phyloP scores from a whole-genome alignment of 345 rosid species.

The Eucalyptus pauciflora region DNA sequence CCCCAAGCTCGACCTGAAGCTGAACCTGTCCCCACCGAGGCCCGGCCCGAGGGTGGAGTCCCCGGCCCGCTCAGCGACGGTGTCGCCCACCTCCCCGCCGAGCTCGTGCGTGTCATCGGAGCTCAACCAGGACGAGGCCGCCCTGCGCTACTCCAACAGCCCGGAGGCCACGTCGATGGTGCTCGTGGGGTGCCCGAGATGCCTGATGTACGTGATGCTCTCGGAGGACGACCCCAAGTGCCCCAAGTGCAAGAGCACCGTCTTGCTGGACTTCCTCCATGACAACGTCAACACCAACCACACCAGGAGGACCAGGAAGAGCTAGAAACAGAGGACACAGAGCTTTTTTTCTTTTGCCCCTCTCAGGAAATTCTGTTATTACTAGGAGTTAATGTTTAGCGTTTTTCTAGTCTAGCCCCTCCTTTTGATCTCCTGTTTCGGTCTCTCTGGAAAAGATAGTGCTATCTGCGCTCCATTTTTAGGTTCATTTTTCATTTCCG shows the following conservation, averaged over 20 bases:
- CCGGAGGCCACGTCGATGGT: constrained; percentile 95
- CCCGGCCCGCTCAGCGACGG: constrained; percentile 51
- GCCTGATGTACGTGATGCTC: constrained; percentile 92
- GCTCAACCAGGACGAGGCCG: constrained; percentile 24
- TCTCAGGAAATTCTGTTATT: background rate
- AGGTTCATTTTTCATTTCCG: background rate
- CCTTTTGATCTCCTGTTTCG: background rate
- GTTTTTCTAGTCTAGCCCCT: background rate
- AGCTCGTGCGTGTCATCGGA: constrained; percentile 92
- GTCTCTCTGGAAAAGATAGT: constrained; percentile 7
- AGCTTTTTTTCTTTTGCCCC: background rate
- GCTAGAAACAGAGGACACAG: background rate
- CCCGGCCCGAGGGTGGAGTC: constrained; percentile 32
- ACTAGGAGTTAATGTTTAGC: constrained; percentile 9
- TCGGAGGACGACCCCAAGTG: constrained; percentile 75
- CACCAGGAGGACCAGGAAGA: constrained; percentile 20
- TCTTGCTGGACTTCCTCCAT: constrained; percentile 68
- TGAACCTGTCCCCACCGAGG: constrained; percentile 83
- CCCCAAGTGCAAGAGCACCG: constrained; percentile 88
- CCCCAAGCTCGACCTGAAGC: constrained; percentile 82
- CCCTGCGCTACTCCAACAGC: constrained; percentile 35
- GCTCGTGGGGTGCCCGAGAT: constrained; percentile 86
- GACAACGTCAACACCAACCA: constrained; percentile 13
- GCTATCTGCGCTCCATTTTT: constrained; percentile 62
- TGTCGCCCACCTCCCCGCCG: constrained; percentile 78